Base-by-base conservation (phyloP, 345 rosid species). In the Brassica nigra region DNA sequence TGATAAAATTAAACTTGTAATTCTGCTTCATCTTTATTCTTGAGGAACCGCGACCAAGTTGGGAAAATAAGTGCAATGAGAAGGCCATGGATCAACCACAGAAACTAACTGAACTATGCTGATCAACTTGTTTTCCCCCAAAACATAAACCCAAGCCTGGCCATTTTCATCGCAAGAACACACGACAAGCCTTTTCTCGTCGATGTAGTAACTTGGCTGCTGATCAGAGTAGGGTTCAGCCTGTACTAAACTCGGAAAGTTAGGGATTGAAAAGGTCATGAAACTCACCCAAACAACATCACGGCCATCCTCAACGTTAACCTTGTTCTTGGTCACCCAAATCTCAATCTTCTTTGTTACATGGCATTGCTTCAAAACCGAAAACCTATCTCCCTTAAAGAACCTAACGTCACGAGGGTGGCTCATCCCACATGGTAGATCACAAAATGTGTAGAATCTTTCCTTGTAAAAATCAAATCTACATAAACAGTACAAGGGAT, bases 321-420 rank as follows among this genome's bases (percentile, higher is more conserved):
- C n/a, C 63, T 23, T 58, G 63, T 58, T 58, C 31, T 58, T 23
- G n/a, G 63, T 58, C 63, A 58, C 63, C 63, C 63, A 58, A 23
- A 58, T 58, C 63, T 58, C 29, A 18, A 57, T 20, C 62, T 57
- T 20, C 29, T 57, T 57, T 57, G 62, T 57, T 20, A 57, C 5
- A 11, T 23, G 31, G 2, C 31, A 58, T 9, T 58, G 63, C n/a
- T 58, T 58, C 12, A 58, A 58, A 0, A 58, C 31, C 5, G 31
- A 23, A 6, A 55, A 55, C 9, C 61, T 9, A 55, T 55, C 61
- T 55, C 61, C 61, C 61, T 55, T 16, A 7, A 55, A 55, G 10
- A 55, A 2, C 27, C 27, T 16, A 16, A 55, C 3, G 10, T 55
- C 61, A 1, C 11, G 61, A 55, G 9, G 4, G 18, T 55, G 61